Conservation (phyloP, 108 stramenopile species). For the Pinguiococcus pyrenoidosus region DNA sequence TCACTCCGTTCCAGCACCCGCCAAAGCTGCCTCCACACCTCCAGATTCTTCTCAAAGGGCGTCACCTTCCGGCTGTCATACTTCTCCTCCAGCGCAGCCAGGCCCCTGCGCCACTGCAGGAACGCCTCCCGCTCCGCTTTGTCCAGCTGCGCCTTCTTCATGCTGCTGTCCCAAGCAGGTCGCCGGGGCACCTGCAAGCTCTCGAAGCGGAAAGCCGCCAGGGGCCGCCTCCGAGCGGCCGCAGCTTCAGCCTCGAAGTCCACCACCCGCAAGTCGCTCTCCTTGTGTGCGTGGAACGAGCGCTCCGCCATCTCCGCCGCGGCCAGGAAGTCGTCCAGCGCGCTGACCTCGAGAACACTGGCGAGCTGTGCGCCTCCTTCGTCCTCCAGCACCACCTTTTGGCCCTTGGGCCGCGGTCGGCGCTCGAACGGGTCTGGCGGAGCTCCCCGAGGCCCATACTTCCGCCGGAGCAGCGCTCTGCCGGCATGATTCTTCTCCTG, state of each 20-base stretch:
- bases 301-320: constrained; percentile 80
- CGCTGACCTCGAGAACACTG: constrained; percentile 71
- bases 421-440: too few species aligned
- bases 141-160: constrained; percentile 74
- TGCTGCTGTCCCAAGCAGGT: constrained; percentile 75
- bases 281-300: constrained; percentile 68
- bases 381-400: too few species aligned
- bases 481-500: too few species aligned
- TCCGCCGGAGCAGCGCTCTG: too few species aligned
- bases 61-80: constrained; percentile 38
- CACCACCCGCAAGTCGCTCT: constrained; percentile 50
- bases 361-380: too few species aligned
- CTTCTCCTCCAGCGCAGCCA: constrained; percentile 55
- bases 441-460: too few species aligned
- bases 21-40: constrained; percentile 98
- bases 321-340: constrained; percentile 79
- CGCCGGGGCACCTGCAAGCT: constrained; percentile 80
- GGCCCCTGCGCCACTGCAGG: constrained; percentile 76
- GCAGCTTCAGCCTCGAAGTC: constrained; percentile 15
- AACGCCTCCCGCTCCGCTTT: constrained; percentile 71
- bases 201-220: constrained; percentile 59
- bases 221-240: too few species aligned
- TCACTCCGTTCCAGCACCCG: constrained; percentile 84
- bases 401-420: too few species aligned
- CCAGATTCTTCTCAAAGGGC: constrained; percentile 97